Conservation (phyloP, 2,329 filamentous ascomycete species). For the Phaeophleospora eucalypticola region DNA sequence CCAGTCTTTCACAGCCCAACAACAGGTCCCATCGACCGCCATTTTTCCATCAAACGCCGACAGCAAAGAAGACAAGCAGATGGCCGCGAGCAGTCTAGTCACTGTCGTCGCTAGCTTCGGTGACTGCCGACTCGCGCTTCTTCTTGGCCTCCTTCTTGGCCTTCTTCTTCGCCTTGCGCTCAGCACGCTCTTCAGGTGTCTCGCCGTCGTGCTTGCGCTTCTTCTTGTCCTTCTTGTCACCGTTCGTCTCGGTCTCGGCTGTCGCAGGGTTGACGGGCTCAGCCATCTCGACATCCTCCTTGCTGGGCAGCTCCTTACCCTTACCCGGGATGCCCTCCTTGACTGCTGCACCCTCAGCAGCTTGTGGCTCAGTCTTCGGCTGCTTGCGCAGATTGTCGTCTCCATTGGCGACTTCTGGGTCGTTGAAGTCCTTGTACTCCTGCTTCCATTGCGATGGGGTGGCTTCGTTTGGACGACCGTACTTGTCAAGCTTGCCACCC, state of each 20-base stretch:
- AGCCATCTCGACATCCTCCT: conserved; percentile 38
- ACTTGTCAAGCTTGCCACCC: conserved; percentile 97
- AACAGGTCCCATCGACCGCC: neutral
- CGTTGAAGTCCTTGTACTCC: conserved; percentile 86
- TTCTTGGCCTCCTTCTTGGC: conserved; percentile 76
- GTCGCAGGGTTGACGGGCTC: conserved; percentile 30
- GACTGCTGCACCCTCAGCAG: conserved; percentile 32
- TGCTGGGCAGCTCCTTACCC: conserved; percentile 38
- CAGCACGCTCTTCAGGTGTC: conserved; percentile 44
- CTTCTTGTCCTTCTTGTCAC: conserved; percentile 34
- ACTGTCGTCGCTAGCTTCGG: conserved; percentile 28
- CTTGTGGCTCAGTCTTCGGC: conserved; percentile 26
- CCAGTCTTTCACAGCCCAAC: too few species aligned
- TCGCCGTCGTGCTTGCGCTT: conserved; percentile 48
- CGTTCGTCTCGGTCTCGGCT: conserved; percentile 28
- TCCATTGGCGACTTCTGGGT: conserved; percentile 36
- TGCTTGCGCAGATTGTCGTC: conserved; percentile 11
- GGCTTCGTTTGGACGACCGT: conserved; percentile 82
- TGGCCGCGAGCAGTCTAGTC: conserved; percentile 10
- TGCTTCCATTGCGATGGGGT: conserved; percentile 91
- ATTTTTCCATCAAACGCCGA: neutral
- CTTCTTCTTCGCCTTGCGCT: conserved; percentile 66
- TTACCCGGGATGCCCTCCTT: conserved; percentile 34
- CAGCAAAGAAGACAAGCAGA: neutral
- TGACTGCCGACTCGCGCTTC: conserved; percentile 34